phyloP scores from a whole-genome alignment of 306 rosid genomes.

The Fragaria vesca region DNA sequence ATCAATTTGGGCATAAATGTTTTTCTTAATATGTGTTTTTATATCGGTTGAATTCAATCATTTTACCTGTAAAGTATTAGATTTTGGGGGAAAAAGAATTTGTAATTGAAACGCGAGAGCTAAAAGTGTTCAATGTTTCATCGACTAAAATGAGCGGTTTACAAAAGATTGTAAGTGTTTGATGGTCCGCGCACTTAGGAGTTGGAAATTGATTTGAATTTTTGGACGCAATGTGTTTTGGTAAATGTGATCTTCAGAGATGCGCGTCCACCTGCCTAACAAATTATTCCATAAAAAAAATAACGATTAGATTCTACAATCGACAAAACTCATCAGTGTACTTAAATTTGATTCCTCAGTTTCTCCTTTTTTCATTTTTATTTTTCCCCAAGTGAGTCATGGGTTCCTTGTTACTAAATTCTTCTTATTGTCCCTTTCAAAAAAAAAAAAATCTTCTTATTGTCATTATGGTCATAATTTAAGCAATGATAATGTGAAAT shows the following conservation, averaged over 20 bases:
- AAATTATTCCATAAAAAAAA: too few species aligned
- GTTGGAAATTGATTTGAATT: not conserved
- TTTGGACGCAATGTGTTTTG: not conserved
- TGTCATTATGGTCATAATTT: not conserved
- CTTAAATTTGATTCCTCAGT: not conserved
- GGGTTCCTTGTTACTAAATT: not conserved
- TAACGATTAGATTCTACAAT: not conserved
- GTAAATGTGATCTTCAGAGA: not conserved
- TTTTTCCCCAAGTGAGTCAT: not conserved
- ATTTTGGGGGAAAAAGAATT: not conserved
- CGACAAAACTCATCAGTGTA: not conserved
- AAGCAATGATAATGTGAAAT: not conserved
- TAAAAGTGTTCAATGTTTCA: not conserved
- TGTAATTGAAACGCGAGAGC: not conserved
- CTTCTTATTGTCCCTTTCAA: not conserved
- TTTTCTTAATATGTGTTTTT: not conserved
- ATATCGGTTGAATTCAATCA: not conserved
- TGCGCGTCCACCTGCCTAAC: not conserved
- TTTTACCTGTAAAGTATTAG: not conserved
- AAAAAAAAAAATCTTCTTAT: not conserved
- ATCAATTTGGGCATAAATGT: not conserved
- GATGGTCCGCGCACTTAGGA: accelerated
- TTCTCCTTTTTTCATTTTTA: not conserved
- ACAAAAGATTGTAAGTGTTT: not conserved
- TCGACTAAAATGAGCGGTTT: not conserved